phyloP scores from a whole-genome alignment of 2,329 filamentous ascomycete genomes.

The Fusarium sp. region DNA sequence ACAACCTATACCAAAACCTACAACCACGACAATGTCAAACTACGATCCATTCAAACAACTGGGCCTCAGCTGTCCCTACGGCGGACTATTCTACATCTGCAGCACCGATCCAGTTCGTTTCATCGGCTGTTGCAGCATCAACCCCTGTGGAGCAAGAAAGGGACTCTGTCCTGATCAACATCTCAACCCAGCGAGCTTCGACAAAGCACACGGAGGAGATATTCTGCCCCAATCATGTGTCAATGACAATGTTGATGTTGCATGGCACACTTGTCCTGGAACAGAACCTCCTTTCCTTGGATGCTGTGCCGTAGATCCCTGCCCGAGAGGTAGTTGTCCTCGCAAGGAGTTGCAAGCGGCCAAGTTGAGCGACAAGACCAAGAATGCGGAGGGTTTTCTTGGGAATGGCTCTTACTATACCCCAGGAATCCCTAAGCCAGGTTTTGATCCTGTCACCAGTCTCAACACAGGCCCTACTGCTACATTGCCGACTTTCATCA shows the following conservation, averaged over 20 bases:
- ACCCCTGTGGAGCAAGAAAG: conserved; percentile 49
- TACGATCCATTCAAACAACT: conserved; percentile 30
- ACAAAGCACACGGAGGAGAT: conserved; percentile 36
- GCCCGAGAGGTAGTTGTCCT: conserved; percentile 26
- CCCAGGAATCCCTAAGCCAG: accelerated
- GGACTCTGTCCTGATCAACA: conserved; percentile 37
- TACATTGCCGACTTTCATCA: accelerated
- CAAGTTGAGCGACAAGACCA: conserved; percentile 24
- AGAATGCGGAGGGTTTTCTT: neutral
- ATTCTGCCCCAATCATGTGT: conserved; percentile 53
- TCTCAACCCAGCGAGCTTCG: conserved; percentile 49
- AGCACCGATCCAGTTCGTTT: conserved; percentile 50
- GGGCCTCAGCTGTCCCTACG: conserved; percentile 50
- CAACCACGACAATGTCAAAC: conserved; percentile 18
- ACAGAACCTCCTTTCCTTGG: conserved; percentile 54
- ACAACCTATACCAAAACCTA: neutral
- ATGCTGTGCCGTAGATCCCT: conserved; percentile 52
- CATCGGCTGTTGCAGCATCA: conserved; percentile 56
- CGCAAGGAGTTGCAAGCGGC: conserved; percentile 29
- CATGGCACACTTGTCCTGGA: conserved; percentile 54
- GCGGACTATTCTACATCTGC: conserved; percentile 56
- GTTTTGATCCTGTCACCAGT: neutral
- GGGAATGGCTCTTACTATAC: neutral
- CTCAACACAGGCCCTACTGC: neutral
- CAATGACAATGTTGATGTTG: conserved; percentile 24